Base-by-base conservation (phyloP, 306 rosid genomes). In the Ceratonia siliqua region DNA sequence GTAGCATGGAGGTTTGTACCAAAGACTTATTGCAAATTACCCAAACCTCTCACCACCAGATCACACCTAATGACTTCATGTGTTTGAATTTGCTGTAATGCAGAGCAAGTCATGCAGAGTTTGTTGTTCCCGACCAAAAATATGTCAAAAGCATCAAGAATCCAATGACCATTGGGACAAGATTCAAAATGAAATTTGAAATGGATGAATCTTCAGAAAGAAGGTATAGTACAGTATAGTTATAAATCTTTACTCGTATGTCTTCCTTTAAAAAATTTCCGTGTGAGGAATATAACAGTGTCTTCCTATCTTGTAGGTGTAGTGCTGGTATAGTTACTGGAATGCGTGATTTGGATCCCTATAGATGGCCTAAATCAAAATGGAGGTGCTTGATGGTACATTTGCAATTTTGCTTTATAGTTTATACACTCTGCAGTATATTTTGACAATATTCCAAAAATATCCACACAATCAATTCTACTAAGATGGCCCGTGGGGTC, bases 381-480 rank as follows among this genome's bases (percentile, higher is more conserved):
- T 94, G 98, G 98, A 91, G 96, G 88, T 85, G 93, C 85, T 87
- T 94, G 84, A 94, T 86, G 94, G 98, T 94, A 78, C 78, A 75
- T 70, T 66, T 71, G 62, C 50, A 70, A 78, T 68, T 36, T 38
- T 61, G 33, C 41, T 72, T 48, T 20, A 36, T 30, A 10, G 35
- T 72, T 48, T 20, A 36, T 30, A 10, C 56, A 72, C 63, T 28
- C 25, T 22, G 72, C 57, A 39, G 35, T 61, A 68, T 71, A 24
- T 46, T 78, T 68, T 62, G n/a, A 62, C 43, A 15, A 32, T 22
- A 53, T 53, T 15, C n/a, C n/a, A n/a, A n/a, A n/a, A n/a, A n/a
- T n/a, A n/a, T n/a, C n/a, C n/a, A n/a, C n/a, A n/a, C n/a, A n/a
- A n/a, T n/a, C n/a, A n/a, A n/a, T n/a, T n/a, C n/a, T n/a, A n/a